Base-by-base conservation (phyloP, 768 basidiomycete genomes). In the Lentinula sp. region DNA sequence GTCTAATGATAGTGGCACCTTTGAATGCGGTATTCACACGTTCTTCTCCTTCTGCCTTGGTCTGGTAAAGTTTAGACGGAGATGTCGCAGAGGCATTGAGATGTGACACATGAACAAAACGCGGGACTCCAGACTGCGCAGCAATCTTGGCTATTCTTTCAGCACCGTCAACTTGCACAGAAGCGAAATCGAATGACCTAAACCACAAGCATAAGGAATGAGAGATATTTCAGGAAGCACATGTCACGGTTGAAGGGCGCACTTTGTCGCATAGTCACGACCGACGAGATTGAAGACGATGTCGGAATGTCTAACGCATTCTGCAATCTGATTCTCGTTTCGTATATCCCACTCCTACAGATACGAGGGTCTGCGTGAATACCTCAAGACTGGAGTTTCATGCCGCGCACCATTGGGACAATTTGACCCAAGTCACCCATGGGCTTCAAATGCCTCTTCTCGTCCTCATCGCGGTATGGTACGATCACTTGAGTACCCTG, bases 401-500 rank as follows among this genome's bases (percentile, higher is more conserved):
- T 20, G 50, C 39, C 45, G 28, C 42, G 23, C 69, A 96, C 95
- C 90, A 98, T 85, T 67, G 91, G 86, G 60, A 98, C 91, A 64
- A 99, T 90, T 78, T 96, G 95, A 7, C 97, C 97, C 59, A 98
- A 79, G 77, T 99, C 97, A 46, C 96, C 97, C 87, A 90, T 95
- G 12, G 91, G 91, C 74, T 88, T 90, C 69, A 99, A 78, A 69
- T 91, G 84, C 62, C 96, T 81, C 67, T 89, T 93, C 70, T 94
- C 90, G 70, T 98, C 94, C 70, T 93, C 91, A 65, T 98, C 94
- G 48, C 97, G 85, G 78, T 96, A 98, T 6, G 96, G 96, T 54
- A 97, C 81, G 70, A 98, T 82, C 62, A 98, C 95, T 70, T 95
- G 94, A 5, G 93, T 94, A 16, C 96, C 96, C 70, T 85, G 78